Conservation (phyloP, 176 grass and related monocot species). For the Musa troglodytarum region DNA sequence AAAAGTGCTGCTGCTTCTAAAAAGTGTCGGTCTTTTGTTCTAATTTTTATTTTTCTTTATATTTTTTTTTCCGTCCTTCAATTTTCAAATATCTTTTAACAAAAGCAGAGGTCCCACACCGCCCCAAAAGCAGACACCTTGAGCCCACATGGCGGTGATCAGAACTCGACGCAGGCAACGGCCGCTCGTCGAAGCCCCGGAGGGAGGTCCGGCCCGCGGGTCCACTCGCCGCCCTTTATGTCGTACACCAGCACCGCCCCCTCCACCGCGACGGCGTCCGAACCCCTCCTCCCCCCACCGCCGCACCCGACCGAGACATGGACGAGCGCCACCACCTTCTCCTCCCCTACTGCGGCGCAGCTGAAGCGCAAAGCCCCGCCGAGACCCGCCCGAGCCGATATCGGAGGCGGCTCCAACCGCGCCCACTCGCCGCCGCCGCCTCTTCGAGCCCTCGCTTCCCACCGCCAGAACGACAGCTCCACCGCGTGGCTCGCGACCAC, state of each 20-base stretch:
- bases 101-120: too few relatives aligned
- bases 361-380: conserved; percentile 55
- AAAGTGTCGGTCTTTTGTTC: too few relatives aligned
- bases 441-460: conserved; percentile 18
- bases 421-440: conserved; percentile 40
- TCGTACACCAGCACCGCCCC: conserved; percentile 68
- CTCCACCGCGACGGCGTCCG: conserved; percentile 16
- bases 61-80: too few relatives aligned
- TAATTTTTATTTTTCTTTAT: too few relatives aligned
- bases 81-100: too few relatives aligned
- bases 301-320: conserved; percentile 43
- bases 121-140: too few relatives aligned
- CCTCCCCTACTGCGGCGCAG: conserved; percentile 44
- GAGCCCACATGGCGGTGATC: background rate
- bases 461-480: conserved; percentile 78
- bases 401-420: conserved; percentile 46
- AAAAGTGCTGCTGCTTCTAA: too few relatives aligned
- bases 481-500: conserved; percentile 74
- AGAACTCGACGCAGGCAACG: conserved; percentile 54
- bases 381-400: conserved; percentile 35
- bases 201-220: conserved; percentile 46
- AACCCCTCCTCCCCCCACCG: background rate
- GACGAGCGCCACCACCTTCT: conserved; percentile 48
- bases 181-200: conserved; percentile 43
- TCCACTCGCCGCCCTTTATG: conserved; percentile 57